A percentile compares a stretch with the other conserved stretches of the same genome.
Conservation (phyloP, 2,329 filamentous ascomycete genomes). For the Curvularia hawaiiensis region DNA sequence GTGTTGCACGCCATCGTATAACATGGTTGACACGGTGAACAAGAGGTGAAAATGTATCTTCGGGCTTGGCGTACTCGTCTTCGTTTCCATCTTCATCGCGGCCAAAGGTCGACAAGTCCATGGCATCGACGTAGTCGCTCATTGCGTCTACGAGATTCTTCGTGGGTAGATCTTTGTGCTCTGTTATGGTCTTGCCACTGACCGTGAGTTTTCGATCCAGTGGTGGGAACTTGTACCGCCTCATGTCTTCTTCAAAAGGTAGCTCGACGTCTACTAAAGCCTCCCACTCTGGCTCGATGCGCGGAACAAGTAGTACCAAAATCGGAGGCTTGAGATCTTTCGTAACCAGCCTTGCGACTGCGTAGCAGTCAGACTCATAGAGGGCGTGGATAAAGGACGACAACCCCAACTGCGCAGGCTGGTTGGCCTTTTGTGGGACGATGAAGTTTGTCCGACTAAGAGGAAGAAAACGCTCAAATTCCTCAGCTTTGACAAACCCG, state of each 20-base stretch:
- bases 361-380: conserved; percentile 82
- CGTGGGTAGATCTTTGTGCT: conserved; percentile 82
- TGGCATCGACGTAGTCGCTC: conserved; percentile 88
- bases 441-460: conserved; percentile 83
- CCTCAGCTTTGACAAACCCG: conserved; percentile 78
- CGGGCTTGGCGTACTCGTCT: conserved; percentile 74
- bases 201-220: conserved; percentile 86
- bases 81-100: conserved; percentile 71
- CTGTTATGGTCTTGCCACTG: conserved; percentile 77
- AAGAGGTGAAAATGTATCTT: conserved; percentile 82
- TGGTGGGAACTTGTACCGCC: conserved; percentile 89
- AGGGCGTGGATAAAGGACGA: conserved; percentile 90
- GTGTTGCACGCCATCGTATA: conserved; percentile 79
- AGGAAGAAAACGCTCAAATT: conserved; percentile 83
- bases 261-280: conserved; percentile 88
- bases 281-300: conserved; percentile 78
- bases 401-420: conserved; percentile 81
- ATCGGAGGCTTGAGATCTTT: conserved; percentile 83
- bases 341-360: conserved; percentile 80
- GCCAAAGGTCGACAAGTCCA: conserved; percentile 79
- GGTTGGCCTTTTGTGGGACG: conserved; percentile 75
- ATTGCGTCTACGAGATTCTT: conserved; percentile 78
- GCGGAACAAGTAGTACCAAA: conserved; percentile 78
- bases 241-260: conserved; percentile 90
- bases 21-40: conserved; percentile 91